These are phyloP conservation scores for Mediolabrus comicus DNA, from an alignment of 108 stramenopile species.

Conservation along the genomic window DNA sequence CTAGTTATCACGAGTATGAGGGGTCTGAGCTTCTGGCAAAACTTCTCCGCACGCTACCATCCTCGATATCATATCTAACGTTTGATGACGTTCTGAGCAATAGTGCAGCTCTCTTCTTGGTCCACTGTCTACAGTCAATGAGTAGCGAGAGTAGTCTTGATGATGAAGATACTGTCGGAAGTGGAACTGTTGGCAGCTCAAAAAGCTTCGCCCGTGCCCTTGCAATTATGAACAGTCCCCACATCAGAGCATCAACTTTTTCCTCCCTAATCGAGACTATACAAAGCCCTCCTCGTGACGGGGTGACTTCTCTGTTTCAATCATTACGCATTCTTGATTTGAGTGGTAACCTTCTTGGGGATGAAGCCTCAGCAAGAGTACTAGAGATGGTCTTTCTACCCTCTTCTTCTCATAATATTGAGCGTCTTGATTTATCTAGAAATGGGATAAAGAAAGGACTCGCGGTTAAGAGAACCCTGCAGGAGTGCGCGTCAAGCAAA, in stretches of 20 bases:
- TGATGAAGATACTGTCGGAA: slow-evolving; percentile 17
- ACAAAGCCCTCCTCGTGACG: slow-evolving; percentile 13
- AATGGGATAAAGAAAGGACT: slow-evolving; percentile 53
- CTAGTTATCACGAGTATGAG: slow-evolving; percentile 38
- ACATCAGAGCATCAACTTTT: slow-evolving; percentile 39
- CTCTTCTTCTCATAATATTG: slow-evolving; percentile 52
- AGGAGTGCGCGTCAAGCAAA: slow-evolving; percentile 47
- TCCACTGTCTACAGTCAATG: slow-evolving; percentile 54
- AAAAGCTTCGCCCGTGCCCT: slow-evolving; percentile 56
- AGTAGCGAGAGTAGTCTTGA: slow-evolving; percentile 37
- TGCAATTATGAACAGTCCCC: slow-evolving; percentile 50
- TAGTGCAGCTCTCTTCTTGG: slow-evolving; percentile 43
- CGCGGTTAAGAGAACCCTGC: slow-evolving; percentile 38
- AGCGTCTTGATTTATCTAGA: slow-evolving; percentile 60
- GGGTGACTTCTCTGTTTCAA: slow-evolving; percentile 19
- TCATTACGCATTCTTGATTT: slow-evolving; percentile 55
- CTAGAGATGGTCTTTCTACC: slow-evolving; percentile 50
- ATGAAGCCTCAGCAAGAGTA: slow-evolving; percentile 47
- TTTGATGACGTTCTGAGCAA: slow-evolving; percentile 60
- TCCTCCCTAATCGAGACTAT: slow-evolving; percentile 48
- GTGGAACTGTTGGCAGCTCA: slow-evolving; percentile 15
- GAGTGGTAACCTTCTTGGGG: slow-evolving; percentile 59
- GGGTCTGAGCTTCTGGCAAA: slow-evolving; percentile 58
- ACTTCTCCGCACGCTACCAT: slow-evolving; percentile 61
- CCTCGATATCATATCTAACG: slow-evolving; percentile 57